Conservation (phyloP, 768 basidiomycete species). For the Lactifluus piperatus region DNA sequence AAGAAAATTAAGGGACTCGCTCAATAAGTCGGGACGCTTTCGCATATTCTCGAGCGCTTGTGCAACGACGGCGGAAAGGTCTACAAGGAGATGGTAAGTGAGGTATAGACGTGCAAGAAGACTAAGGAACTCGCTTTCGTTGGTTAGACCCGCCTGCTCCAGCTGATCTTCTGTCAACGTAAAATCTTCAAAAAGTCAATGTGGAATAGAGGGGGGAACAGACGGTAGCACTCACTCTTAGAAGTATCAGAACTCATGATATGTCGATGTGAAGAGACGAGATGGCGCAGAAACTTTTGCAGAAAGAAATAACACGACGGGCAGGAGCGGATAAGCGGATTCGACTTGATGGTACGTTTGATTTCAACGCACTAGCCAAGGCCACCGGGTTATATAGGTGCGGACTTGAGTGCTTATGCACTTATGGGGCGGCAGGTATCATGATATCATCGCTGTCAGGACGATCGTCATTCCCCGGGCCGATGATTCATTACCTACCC, state of each 20-base stretch:
- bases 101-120: not conserved
- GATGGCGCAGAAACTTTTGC: too few species aligned
- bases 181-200: not conserved
- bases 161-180: not conserved
- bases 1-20: not conserved
- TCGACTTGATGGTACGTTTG: slow-evolving; percentile 81
- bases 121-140: not conserved
- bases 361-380: slow-evolving; percentile 79
- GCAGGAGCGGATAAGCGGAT: too few species aligned
- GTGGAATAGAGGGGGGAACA: not conserved
- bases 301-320: too few species aligned
- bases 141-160: not conserved
- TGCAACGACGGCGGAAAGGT: not conserved
- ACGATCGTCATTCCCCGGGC: slow-evolving; percentile 52
- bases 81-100: not conserved
- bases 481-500: slow-evolving; percentile 25
- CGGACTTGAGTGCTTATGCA: slow-evolving; percentile 84
- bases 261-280: too few species aligned
- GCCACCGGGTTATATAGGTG: slow-evolving; percentile 97
- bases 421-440: slow-evolving; percentile 90
- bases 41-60: not conserved
- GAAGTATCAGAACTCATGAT: too few species aligned
- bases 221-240: not conserved
- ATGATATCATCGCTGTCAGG: slow-evolving; percentile 87
- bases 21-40: not conserved